Conservation (phyloP, 805 yeast species). For the Pichia cabralensis region DNA sequence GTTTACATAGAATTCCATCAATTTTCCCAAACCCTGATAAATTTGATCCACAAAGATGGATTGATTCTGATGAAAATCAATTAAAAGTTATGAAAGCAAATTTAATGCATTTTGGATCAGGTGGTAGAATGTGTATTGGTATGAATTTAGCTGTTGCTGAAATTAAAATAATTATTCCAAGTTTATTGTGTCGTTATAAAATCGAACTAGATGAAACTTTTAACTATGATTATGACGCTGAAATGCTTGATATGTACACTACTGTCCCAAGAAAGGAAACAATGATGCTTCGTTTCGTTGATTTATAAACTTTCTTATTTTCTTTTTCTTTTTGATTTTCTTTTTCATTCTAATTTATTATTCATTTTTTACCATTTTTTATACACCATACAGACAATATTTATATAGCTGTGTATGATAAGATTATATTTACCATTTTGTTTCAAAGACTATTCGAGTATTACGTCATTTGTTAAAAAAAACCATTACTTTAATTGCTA, state of each 20-base stretch:
- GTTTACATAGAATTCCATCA: constrained; percentile 42
- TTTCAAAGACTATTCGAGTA: too few relatives aligned
- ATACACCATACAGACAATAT: too few relatives aligned
- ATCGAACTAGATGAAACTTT: constrained; percentile 17
- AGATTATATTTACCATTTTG: too few relatives aligned
- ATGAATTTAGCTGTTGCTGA: constrained; percentile 58
- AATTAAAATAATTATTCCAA: constrained; percentile 47
- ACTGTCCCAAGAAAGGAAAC: constrained; percentile 19
- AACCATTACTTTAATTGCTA: too few relatives aligned
- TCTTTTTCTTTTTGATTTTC: background rate
- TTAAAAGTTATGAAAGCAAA: constrained; percentile 37
- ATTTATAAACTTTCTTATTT: background rate
- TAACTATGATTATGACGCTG: constrained; percentile 17
- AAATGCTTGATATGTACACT: constrained; percentile 25
- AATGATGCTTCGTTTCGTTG: constrained; percentile 7
- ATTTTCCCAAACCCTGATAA: constrained; percentile 43
- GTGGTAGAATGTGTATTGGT: constrained; percentile 67
- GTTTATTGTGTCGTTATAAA: constrained; percentile 39
- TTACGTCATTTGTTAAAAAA: too few relatives aligned
- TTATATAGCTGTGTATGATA: too few relatives aligned
- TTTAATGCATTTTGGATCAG: constrained; percentile 66
- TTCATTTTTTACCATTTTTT: background rate
- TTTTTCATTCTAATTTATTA: background rate
- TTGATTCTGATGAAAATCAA: constrained; percentile 29
- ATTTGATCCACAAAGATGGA: constrained; percentile 51